These are phyloP conservation scores for Penicillium salamii DNA, from an alignment of 495 filamentous ascomycete species.

Conservation along the genomic window DNA sequence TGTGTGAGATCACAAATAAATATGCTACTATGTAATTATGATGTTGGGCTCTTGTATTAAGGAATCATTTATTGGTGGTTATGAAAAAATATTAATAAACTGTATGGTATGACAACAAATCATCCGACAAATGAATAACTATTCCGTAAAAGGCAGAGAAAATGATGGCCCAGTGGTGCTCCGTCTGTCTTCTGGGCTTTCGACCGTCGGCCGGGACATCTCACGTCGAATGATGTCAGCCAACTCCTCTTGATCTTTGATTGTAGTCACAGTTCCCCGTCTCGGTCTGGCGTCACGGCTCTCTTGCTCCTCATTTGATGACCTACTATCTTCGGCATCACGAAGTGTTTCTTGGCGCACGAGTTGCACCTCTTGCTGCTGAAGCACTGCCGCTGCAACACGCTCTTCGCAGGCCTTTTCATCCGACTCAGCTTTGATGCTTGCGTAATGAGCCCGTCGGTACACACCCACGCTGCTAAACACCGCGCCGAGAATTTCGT, in stretches of 20 bases:
- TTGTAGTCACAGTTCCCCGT: slow-evolving; percentile 4
- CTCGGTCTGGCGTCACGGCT: not conserved
- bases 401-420: slow-evolving; percentile 22
- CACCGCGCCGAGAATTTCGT: slow-evolving; percentile 28
- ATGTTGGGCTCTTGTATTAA: no score
- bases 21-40: no score
- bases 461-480: slow-evolving; percentile 39
- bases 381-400: slow-evolving; percentile 24
- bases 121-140: not conserved
- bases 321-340: not conserved
- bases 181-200: not conserved
- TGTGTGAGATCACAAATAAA: no score
- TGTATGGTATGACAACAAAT: no score
- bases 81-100: no score
- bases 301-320: not conserved
- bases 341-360: not conserved
- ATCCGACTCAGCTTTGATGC: slow-evolving; percentile 31
- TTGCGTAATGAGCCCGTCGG: slow-evolving; percentile 35
- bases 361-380: not conserved
- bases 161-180: slow-evolving; percentile 14
- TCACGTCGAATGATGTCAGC: slow-evolving; percentile 13
- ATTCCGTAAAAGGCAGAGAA: slow-evolving; percentile 10
- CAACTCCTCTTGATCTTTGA: slow-evolving; percentile 9
- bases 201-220: slow-evolving; percentile 11
- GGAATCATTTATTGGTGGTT: no score